Evolutionary conservation across 169 alveolate genomes (phyloP), one percentile per base, ranked within the genome.

Genomic region (Prorocentrum cordatum): DNA sequence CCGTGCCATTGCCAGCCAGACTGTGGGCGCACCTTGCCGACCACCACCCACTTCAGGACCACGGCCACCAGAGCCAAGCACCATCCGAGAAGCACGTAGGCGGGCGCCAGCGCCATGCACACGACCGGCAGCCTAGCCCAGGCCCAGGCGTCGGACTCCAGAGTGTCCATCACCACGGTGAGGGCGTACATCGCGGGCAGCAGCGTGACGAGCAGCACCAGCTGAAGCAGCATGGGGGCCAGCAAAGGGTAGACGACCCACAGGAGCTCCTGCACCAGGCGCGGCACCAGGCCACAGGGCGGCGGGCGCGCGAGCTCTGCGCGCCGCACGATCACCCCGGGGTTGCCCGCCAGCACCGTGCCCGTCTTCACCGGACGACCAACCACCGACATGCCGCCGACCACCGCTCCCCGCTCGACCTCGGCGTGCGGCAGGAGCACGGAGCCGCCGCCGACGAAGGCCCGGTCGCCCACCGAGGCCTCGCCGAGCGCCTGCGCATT

Each of bases 301-400:
- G 80, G 90, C 31, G 29, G 61, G 24, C 62, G 47, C 61, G 22
- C 47, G 68, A 80, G 39, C 61, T 67, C 50, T 26, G 64, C 70
- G 20, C 59, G 62, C 22, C 80, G 31, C 90, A 64, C 62, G 90
- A 80, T 80, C 18, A 80, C 90, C 2, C 90, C 90, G 20, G 90
- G 90, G 26, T 80, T 80, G 79, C 90, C 90, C 20, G 39, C 90
- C 47, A 80, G 79, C n/a, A 38, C 67, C 80, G 42, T 14, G 58
- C 54, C 90, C 4, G 90, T 62, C 7, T 61, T 36, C 38, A 80
- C 90, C 0, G 90, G 90, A 32, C 90, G n/a, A n/a, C 80, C 77
- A 27, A 70, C 80, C 9, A 80, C 90, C 33, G 79, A 58, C 90
- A 80, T 80, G 50, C 80, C 90, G 10, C 90, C 90, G n/a, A 80